phyloP scores from a whole-genome alignment of 352 stramenopile genomes.

The Nothophytophthora sp. region DNA sequence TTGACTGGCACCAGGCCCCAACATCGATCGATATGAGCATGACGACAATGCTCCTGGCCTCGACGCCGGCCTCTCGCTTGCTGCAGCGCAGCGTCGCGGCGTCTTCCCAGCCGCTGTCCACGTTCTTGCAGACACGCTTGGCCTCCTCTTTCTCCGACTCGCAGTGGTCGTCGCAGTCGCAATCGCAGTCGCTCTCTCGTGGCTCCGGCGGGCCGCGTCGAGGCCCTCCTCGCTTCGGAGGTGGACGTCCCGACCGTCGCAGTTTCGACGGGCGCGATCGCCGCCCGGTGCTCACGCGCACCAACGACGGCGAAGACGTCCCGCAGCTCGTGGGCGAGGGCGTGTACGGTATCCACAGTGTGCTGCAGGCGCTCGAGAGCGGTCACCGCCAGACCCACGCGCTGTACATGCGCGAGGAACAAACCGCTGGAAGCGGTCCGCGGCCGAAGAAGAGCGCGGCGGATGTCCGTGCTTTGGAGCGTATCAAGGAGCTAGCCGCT shows the following conservation, averaged over 20 bases:
- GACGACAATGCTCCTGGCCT: constrained; percentile 3
- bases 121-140: constrained; percentile 7
- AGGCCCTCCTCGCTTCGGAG: not conserved
- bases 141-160: constrained; percentile 4
- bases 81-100: not conserved
- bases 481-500: constrained; percentile 48
- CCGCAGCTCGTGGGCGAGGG: constrained; percentile 58
- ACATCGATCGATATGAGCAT: not conserved
- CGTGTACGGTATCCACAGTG: constrained; percentile 74
- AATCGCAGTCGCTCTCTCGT: constrained; percentile 2
- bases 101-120: not conserved
- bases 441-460: constrained; percentile 33
- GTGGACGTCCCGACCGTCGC: not conserved
- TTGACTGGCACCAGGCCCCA: no score
- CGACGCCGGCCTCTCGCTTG: not conserved
- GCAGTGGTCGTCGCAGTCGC: constrained; percentile 10
- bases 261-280: constrained; percentile 13
- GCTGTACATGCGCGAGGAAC: constrained; percentile 55
- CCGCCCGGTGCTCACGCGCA: constrained; percentile 18
- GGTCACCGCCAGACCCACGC: constrained; percentile 46
- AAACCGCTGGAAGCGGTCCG: constrained; percentile 10
- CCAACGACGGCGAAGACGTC: constrained; percentile 36
- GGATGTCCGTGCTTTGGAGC: constrained; percentile 35
- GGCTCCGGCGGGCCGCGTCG: constrained; percentile 4
- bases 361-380: constrained; percentile 64